phyloP scores from a whole-genome alignment of 345 rosid genomes.

The Durio zibethinus region DNA sequence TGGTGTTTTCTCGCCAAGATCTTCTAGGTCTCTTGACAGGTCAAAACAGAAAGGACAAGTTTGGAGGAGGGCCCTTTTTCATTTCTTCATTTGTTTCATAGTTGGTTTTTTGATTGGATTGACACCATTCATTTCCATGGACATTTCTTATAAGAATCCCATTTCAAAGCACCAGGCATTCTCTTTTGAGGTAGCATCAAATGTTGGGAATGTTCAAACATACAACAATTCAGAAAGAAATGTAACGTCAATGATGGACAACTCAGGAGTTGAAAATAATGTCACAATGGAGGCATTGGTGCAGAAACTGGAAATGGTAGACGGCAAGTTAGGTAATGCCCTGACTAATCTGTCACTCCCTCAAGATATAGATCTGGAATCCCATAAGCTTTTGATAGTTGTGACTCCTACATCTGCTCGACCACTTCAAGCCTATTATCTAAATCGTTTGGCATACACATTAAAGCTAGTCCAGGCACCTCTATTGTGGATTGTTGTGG shows the following conservation, averaged over 20 bases:
- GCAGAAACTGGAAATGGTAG: constrained; percentile 16
- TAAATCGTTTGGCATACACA: constrained; percentile 49
- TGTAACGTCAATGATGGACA: background rate
- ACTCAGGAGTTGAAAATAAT: constrained; percentile 8
- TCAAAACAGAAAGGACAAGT: constrained; percentile 42
- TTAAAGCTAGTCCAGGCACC: constrained; percentile 51
- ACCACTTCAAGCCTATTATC: constrained; percentile 44
- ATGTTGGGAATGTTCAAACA: constrained; percentile 18
- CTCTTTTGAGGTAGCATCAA: constrained; percentile 35
- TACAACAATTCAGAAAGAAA: constrained; percentile 19
- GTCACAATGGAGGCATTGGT: constrained; percentile 18
- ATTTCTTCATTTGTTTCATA: constrained; percentile 47
- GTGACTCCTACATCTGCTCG: constrained; percentile 47
- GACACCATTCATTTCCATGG: constrained; percentile 36
- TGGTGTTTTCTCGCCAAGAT: constrained; percentile 35
- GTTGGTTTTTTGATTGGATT: constrained; percentile 52
- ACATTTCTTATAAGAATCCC: constrained; percentile 23
- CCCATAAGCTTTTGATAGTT: constrained; percentile 48
- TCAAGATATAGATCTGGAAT: constrained; percentile 20
- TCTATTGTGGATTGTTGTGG: constrained; percentile 67
- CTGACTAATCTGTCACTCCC: constrained; percentile 15
- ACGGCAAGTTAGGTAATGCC: constrained; percentile 1
- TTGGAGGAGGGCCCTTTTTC: constrained; percentile 51
- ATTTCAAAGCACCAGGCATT: constrained; percentile 35
- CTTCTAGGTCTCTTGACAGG: constrained; percentile 43